A percentile compares a stretch with the other conserved stretches of the same genome.
Evolutionary conservation across 352 stramenopile species (phyloP).

Genomic region (Pythium plurisporium): DNA sequence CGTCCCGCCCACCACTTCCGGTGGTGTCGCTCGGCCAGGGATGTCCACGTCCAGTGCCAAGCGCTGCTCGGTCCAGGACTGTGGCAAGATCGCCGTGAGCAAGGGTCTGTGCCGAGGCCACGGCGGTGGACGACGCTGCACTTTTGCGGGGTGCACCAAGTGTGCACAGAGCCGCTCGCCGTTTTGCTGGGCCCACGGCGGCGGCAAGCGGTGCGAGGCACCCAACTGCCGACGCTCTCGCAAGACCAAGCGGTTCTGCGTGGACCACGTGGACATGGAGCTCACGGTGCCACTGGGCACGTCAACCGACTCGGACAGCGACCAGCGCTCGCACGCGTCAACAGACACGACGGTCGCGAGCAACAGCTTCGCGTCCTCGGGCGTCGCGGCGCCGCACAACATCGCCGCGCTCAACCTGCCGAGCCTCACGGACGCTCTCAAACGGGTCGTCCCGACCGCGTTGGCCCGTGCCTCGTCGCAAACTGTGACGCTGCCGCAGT

Average conservation of each 20-base stretch:
- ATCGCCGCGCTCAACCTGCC: slow-evolving; percentile 14
- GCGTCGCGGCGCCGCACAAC: neutral
- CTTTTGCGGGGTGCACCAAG: slow-evolving; percentile 58
- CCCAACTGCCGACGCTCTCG: slow-evolving; percentile 60
- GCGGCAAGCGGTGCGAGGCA: slow-evolving; percentile 66
- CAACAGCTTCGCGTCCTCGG: neutral
- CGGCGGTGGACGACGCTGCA: slow-evolving; percentile 60
- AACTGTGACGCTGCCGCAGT: slow-evolving; percentile 21
- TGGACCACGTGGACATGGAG: slow-evolving; percentile 73
- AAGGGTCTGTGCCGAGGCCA: slow-evolving; percentile 69
- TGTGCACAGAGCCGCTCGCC: slow-evolving; percentile 71
- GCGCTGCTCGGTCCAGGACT: slow-evolving; percentile 61
- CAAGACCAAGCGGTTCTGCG: slow-evolving; percentile 75
- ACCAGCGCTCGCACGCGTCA: slow-evolving; percentile 25
- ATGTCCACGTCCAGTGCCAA: slow-evolving; percentile 55
- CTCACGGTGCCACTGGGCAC: slow-evolving; percentile 24
- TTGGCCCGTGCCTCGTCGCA: slow-evolving; percentile 12
- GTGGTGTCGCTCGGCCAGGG: slow-evolving; percentile 13
- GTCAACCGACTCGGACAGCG: slow-evolving; percentile 45
- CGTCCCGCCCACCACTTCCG: neutral
- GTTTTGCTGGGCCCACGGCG: slow-evolving; percentile 71
- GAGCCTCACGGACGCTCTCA: slow-evolving; percentile 24
- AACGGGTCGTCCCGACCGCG: slow-evolving; percentile 12
- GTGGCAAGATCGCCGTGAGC: slow-evolving; percentile 71
- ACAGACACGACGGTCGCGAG: slow-evolving; percentile 11